Conservation (phyloP, 768 basidiomycete genomes). For the Psilocybe sp. region DNA sequence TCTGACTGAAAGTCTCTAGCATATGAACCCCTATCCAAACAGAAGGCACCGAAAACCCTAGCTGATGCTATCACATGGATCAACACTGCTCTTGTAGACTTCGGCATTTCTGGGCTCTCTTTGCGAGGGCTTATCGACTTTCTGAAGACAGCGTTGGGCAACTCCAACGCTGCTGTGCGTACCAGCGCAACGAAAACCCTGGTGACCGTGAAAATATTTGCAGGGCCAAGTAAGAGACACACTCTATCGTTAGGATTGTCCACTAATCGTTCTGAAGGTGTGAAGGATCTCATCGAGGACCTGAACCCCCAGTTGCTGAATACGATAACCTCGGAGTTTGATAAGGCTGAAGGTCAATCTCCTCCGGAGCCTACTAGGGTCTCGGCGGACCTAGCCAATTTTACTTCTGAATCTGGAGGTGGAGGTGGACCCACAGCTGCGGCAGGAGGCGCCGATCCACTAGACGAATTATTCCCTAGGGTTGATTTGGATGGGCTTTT, state of each 20-base stretch:
- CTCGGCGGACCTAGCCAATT: conserved; percentile 69
- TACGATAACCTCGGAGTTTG: conserved; percentile 90
- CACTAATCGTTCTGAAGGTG: conserved; percentile 46
- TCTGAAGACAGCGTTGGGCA: conserved; percentile 80
- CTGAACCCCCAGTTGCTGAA: conserved; percentile 89
- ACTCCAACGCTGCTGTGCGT: conserved; percentile 92
- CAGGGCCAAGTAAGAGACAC: conserved; percentile 68
- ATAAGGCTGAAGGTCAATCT: conserved; percentile 78
- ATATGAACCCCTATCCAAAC: conserved; percentile 90
- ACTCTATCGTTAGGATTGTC: not conserved
- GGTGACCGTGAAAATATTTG: conserved; percentile 89
- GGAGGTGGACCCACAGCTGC: conserved; percentile 39
- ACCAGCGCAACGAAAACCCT: conserved; percentile 91
- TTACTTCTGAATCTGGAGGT: conserved; percentile 38
- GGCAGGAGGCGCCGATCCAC: conserved; percentile 54
- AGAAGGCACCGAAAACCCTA: conserved; percentile 96
- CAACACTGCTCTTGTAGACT: conserved; percentile 81
- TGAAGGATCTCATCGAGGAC: conserved; percentile 91
- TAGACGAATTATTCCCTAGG: conserved; percentile 94
- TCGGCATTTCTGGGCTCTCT: conserved; percentile 85
- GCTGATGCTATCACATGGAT: conserved; percentile 91
- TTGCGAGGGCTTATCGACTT: conserved; percentile 88
- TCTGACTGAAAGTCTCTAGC: conserved; percentile 40
- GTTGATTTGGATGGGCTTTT: conserved; percentile 89
- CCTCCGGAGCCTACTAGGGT: conserved; percentile 77